phyloP scores from a whole-genome alignment of 257 asterid genomes.

The Nicotiana obtusifolia region DNA sequence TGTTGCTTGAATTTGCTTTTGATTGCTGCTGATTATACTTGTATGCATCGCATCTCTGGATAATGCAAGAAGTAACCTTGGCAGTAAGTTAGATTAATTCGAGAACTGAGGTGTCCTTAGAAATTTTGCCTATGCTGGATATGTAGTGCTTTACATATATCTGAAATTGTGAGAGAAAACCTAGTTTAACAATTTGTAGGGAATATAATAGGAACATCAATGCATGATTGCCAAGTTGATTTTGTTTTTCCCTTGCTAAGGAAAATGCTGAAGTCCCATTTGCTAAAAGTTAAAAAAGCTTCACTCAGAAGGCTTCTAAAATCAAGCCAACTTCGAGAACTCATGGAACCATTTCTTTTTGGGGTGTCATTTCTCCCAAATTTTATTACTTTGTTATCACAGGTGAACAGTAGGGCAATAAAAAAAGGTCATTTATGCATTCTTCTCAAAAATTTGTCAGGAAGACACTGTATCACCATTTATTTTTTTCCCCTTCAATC shows the following conservation, averaged over 20 bases:
- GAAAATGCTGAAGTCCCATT: neutral
- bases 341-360: neutral
- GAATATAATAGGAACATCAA: neutral
- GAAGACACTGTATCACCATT: neutral
- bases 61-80: neutral
- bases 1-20: neutral
- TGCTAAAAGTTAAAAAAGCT: neutral
- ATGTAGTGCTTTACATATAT: neutral
- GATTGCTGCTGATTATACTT: constrained; percentile 2
- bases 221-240: neutral
- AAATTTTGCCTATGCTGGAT: neutral
- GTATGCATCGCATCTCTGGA: neutral
- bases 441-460: neutral
- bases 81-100: neutral
- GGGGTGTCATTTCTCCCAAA: neutral
- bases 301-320: neutral
- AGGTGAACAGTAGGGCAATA: neutral
- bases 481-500: neutral
- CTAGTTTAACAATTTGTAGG: neutral
- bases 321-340: neutral
- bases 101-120: neutral
- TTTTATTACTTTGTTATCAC: neutral
- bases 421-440: neutral
- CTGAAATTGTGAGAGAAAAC: neutral
- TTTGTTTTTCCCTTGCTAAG: neutral